Evolutionary conservation across 352 stramenopile species (phyloP).

Genomic region (Phytophthora ramorum): DNA sequence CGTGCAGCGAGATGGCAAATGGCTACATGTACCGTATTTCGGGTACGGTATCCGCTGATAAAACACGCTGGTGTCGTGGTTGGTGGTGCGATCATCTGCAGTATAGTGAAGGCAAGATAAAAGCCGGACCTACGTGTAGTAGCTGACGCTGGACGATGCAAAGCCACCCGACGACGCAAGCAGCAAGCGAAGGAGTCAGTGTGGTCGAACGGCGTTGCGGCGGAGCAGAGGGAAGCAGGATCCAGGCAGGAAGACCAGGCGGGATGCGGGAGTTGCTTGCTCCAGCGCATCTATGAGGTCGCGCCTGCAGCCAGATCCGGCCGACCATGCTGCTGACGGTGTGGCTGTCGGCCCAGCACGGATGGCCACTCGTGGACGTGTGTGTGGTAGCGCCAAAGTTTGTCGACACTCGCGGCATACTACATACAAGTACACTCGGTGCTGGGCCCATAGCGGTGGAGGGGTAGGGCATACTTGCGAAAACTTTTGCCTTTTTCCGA

Average conservation of each 20-base stretch:
- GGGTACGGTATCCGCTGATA: too few relatives aligned
- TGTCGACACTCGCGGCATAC: slow-evolving; percentile 6
- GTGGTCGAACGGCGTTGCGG: neutral
- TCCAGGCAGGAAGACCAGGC: slow-evolving; percentile 35
- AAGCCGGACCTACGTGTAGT: too few relatives aligned
- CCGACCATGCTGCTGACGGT: slow-evolving; percentile 13
- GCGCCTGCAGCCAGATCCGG: slow-evolving; percentile 15
- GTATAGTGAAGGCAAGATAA: too few relatives aligned
- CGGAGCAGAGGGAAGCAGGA: slow-evolving; percentile 33
- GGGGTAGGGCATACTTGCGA: slow-evolving; percentile 20
- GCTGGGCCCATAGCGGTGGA: slow-evolving; percentile 13
- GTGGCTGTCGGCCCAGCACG: slow-evolving; percentile 12
- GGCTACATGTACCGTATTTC: too few relatives aligned
- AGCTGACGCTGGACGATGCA: too few relatives aligned
- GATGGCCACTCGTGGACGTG: neutral
- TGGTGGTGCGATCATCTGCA: too few relatives aligned
- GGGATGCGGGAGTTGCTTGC: slow-evolving; percentile 20
- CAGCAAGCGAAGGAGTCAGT: slow-evolving; percentile 27
- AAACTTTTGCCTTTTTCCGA: slow-evolving; percentile 7
- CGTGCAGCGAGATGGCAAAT: too few relatives aligned
- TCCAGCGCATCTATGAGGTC: slow-evolving; percentile 30
- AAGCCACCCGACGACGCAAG: too few relatives aligned
- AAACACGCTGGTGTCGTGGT: too few relatives aligned
- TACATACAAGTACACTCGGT: neutral
- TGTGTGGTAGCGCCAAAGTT: slow-evolving; percentile 2